These are phyloP conservation scores for Suillus brevipes DNA, from an alignment of 768 basidiomycete genomes.

Conservation along the genomic window DNA sequence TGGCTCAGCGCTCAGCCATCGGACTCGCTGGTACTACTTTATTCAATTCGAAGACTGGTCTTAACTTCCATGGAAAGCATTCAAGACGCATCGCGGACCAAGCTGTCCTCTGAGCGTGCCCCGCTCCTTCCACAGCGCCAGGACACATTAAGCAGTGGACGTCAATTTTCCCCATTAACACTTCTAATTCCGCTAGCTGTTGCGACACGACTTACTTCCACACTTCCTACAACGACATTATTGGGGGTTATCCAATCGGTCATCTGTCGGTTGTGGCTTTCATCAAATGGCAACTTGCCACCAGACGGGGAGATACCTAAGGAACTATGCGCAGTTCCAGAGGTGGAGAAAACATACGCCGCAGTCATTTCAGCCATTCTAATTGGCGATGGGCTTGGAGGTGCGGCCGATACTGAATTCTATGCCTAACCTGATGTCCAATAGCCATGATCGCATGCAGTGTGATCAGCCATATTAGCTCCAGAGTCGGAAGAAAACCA, in stretches of 20 bases:
- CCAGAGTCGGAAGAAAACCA: conserved; percentile 29
- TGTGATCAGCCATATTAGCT: conserved; percentile 23
- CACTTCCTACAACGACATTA: conserved; percentile 27
- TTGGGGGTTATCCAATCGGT: conserved; percentile 25
- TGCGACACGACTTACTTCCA: conserved; percentile 20
- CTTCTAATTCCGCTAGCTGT: conserved; percentile 31
- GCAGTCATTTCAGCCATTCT: conserved; percentile 18
- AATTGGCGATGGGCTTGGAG: conserved; percentile 18
- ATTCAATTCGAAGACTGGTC: background rate
- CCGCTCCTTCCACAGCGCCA: conserved; percentile 2
- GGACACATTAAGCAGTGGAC: background rate
- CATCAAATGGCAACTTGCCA: conserved; percentile 14
- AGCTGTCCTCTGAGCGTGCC: background rate
- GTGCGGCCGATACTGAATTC: conserved; percentile 16
- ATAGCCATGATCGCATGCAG: conserved; percentile 28
- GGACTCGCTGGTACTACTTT: background rate
- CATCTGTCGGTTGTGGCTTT: conserved; percentile 29
- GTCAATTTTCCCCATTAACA: conserved; percentile 15
- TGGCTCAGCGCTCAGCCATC: background rate
- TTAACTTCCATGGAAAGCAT: background rate
- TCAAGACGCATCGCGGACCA: background rate
- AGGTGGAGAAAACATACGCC: conserved; percentile 24
- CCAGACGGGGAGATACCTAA: conserved; percentile 12
- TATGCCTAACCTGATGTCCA: background rate
- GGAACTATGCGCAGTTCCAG: conserved; percentile 21